phyloP scores from a whole-genome alignment of 179 eudicot genomes.

The Silene coronaria region DNA sequence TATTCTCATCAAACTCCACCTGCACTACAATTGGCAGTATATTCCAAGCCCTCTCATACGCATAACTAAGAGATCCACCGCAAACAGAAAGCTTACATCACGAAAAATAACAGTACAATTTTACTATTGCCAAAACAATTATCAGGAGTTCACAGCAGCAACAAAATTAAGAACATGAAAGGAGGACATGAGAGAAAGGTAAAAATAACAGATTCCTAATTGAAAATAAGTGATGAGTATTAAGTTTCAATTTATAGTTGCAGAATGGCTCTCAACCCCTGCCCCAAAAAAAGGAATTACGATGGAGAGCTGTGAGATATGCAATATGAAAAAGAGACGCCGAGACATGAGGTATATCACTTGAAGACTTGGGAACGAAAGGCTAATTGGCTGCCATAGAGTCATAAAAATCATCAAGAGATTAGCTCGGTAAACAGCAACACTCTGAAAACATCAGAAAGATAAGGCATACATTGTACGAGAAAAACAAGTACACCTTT shows the following conservation, averaged over 20 bases:
- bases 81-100: background rate
- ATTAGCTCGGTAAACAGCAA: background rate
- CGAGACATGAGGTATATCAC: background rate
- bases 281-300: background rate
- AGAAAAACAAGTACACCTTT: background rate
- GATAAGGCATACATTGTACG: background rate
- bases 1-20: background rate
- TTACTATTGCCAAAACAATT: background rate
- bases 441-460: background rate
- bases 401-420: background rate
- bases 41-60: background rate
- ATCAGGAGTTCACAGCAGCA: background rate
- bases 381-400: background rate
- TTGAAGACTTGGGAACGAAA: background rate
- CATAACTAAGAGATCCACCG: background rate
- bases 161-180: background rate
- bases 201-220: background rate
- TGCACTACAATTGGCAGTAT: too few relatives aligned
- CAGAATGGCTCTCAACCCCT: background rate
- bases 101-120: background rate
- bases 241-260: background rate
- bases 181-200: background rate
- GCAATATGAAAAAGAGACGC: background rate
- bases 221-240: background rate
- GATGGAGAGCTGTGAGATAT: background rate